phyloP scores from a whole-genome alignment of 805 yeast genomes.

The Kuraishia molischiana region DNA sequence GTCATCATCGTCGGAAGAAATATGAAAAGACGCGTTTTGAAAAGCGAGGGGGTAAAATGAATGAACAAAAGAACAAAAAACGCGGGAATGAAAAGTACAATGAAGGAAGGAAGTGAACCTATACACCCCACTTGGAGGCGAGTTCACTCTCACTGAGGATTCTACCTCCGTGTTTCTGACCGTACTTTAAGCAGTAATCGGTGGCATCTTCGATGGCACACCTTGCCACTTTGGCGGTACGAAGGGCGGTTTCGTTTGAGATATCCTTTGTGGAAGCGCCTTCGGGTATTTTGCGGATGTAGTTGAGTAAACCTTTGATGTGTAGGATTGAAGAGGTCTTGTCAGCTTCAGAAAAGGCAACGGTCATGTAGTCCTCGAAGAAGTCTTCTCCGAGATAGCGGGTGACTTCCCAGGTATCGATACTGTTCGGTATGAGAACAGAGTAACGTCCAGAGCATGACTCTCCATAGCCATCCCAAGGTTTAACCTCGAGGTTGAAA shows the following conservation, averaged over 20 bases:
- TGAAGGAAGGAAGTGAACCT: too few species aligned
- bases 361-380: slow-evolving; percentile 19
- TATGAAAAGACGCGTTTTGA: too few species aligned
- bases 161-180: slow-evolving; percentile 8
- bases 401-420: slow-evolving; percentile 17
- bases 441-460: slow-evolving; percentile 14
- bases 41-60: too few species aligned
- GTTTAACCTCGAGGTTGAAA: slow-evolving; percentile 13
- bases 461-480: slow-evolving; percentile 6
- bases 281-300: not conserved
- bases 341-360: slow-evolving; percentile 28
- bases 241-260: not conserved
- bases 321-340: slow-evolving; percentile 24
- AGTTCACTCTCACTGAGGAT: not conserved
- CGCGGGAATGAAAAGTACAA: too few species aligned
- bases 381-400: not conserved
- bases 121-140: not conserved
- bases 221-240: not conserved
- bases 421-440: slow-evolving; percentile 25
- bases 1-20: too few species aligned
- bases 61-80: too few species aligned
- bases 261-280: not conserved
- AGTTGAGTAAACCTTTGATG: slow-evolving; percentile 20
- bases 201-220: slow-evolving; percentile 75
- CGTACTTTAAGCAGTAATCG: slow-evolving; percentile 54